A percentile compares a stretch with the other conserved stretches of the same genome.
Conservation (phyloP, 257 asterid species). For the Nicotiana tomentosiformis region DNA sequence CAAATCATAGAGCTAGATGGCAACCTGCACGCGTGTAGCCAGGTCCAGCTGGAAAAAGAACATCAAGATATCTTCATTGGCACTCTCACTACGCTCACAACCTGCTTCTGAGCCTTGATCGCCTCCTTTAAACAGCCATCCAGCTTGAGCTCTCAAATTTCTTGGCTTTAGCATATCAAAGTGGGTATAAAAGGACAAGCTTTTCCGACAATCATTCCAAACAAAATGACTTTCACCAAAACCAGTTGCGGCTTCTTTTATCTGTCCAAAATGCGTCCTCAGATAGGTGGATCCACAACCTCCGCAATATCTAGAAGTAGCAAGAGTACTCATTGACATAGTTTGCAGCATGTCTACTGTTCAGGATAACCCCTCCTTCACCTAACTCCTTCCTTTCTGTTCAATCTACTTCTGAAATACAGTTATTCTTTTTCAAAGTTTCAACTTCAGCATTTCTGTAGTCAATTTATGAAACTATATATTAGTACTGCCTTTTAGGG, state of each 20-base stretch:
- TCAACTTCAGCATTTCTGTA: background rate
- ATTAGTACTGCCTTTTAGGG: background rate
- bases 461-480: background rate
- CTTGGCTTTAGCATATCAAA: constrained; percentile 27
- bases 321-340: constrained; percentile 42
- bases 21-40: constrained; percentile 95
- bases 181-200: constrained; percentile 26
- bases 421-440: background rate
- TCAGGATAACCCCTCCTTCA: constrained; percentile 12
- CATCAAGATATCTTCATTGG: constrained; percentile 87
- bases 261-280: constrained; percentile 36
- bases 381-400: background rate
- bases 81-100: constrained; percentile 81
- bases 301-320: constrained; percentile 47
- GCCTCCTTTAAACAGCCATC: constrained; percentile 76
- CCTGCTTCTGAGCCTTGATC: constrained; percentile 61
- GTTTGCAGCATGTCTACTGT: constrained; percentile 44
- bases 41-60: constrained; percentile 92
- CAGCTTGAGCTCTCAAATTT: constrained; percentile 58
- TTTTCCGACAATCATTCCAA: constrained; percentile 32
- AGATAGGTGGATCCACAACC: constrained; percentile 32
- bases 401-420: background rate
- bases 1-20: background rate
- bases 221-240: constrained; percentile 37
- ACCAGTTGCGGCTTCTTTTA: constrained; percentile 27